Evolutionary conservation across 345 rosid genomes (phyloP).

Genomic region (Murraya koenigii): DNA sequence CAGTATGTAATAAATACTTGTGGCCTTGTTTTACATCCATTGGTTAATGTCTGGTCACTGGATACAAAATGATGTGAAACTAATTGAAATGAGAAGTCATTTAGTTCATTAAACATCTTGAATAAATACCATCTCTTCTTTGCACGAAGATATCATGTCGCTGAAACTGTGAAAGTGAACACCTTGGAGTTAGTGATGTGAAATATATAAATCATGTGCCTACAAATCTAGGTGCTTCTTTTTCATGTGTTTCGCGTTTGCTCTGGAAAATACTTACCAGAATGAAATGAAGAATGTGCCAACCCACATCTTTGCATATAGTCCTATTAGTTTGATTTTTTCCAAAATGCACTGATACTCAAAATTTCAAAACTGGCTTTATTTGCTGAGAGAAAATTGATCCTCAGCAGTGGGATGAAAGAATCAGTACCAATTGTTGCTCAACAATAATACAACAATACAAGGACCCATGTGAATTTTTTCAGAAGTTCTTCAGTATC

Average conservation of each 20-base stretch:
- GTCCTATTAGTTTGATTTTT: not conserved
- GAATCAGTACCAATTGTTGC: conserved; percentile 25
- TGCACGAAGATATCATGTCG: no score
- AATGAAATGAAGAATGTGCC: not conserved
- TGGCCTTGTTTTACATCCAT: no score
- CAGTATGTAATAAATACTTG: not conserved
- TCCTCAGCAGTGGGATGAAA: conserved; percentile 25
- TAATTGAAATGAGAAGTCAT: no score
- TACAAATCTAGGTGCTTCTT: not conserved
- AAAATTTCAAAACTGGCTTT: conserved; percentile 29
- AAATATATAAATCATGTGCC: not conserved
- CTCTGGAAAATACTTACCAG: not conserved
- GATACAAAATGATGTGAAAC: no score
- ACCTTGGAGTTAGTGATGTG: not conserved
- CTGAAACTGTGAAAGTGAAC: no score
- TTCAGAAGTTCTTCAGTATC: conserved; percentile 87
- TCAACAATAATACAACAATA: conserved; percentile 33
- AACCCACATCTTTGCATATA: no score
- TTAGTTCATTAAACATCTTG: no score
- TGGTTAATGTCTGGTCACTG: no score
- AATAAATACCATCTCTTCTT: no score
- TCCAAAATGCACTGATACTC: not conserved
- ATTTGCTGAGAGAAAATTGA: conserved; percentile 27
- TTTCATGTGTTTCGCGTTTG: not conserved
- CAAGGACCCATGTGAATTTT: not conserved